phyloP scores from a whole-genome alignment of 495 filamentous ascomycete species.

The Clavariopsis aquatica region DNA sequence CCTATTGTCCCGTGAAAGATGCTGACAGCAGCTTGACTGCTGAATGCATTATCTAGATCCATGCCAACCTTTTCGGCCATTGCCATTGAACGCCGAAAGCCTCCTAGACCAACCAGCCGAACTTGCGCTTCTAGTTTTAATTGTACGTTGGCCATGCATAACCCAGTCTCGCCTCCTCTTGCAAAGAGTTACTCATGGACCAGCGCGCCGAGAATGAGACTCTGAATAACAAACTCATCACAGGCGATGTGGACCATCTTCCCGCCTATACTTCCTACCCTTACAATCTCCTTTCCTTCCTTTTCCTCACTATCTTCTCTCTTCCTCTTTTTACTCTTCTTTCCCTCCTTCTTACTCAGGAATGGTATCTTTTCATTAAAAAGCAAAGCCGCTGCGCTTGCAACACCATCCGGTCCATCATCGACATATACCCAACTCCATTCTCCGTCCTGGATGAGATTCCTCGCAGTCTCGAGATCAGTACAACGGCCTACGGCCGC shows the following conservation, averaged over 20 bases:
- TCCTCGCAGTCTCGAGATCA: slow-evolving; percentile 64
- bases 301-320: slow-evolving; percentile 24
- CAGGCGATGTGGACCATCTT: slow-evolving; percentile 65
- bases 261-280: slow-evolving; percentile 38
- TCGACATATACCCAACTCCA: slow-evolving; percentile 87
- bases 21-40: no score
- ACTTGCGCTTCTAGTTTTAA: no score
- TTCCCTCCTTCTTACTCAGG: not conserved
- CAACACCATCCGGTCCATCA: slow-evolving; percentile 43
- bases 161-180: not conserved
- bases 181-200: slow-evolving; percentile 51
- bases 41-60: no score
- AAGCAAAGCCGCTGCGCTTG: slow-evolving; percentile 48
- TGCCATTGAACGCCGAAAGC: no score
- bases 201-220: slow-evolving; percentile 80
- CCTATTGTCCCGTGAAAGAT: no score
- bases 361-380: slow-evolving; percentile 41
- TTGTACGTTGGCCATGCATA: not conserved
- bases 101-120: no score
- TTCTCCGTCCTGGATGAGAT: slow-evolving; percentile 50
- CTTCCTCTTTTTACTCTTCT: slow-evolving; percentile 49
- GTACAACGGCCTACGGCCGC: slow-evolving; percentile 61
- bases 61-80: no score
- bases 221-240: slow-evolving; percentile 90
- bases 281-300: slow-evolving; percentile 27